Evolutionary conservation across 192 early-diverging fungal species (phyloP), one percentile per base, ranked within the genome.

Genomic region (Phlyctochytrium planicorne): DNA sequence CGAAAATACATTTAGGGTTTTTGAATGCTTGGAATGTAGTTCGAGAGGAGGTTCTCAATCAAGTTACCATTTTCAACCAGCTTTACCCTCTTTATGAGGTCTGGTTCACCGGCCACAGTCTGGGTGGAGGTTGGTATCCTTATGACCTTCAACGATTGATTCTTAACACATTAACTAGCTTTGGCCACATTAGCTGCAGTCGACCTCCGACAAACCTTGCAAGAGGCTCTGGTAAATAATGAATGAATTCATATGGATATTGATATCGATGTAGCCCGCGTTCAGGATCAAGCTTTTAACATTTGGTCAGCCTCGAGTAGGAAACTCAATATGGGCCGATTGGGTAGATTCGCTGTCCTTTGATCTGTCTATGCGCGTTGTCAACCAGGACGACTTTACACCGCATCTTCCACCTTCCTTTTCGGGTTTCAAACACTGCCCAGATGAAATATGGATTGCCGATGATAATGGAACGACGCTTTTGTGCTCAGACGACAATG

Each of bases 1-100:
- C 75, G 12, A 69, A 77, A 65, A 63, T 77, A 1, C 75, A 77
- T 59, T 69, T 56, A 34, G 75, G 75, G n/a, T 77, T 77, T 53
- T 59, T 77, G 34, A 36, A 25, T 14, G 30, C 71, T 4, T 77
- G 75, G 75, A 53, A 66, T 30, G 20, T 52, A 3, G 64, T 77
- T n/a, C 59, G 67, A 24, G 61, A 52, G 3, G 4, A 71, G 29
- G 70, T 77, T 20, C 40, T 68, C 29, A 59, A 37, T 23, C 12
- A 24, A 3, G 59, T 77, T 14, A 34, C 16, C 2, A 20, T 27
- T 20, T 52, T 66, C 14, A 2, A 55, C 10, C 17, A 14, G 10
- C 35, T 59, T 29, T 60, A 63, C 63, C 72, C 72, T 3, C 20
- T 31, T 0, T 64, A 31, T 31, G 34, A 52, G 3, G 20, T 78